A percentile compares a stretch with the other conserved stretches of the same genome.
Evolutionary conservation across 257 asterid genomes (phyloP).

Genomic region (Misopates orontium): DNA sequence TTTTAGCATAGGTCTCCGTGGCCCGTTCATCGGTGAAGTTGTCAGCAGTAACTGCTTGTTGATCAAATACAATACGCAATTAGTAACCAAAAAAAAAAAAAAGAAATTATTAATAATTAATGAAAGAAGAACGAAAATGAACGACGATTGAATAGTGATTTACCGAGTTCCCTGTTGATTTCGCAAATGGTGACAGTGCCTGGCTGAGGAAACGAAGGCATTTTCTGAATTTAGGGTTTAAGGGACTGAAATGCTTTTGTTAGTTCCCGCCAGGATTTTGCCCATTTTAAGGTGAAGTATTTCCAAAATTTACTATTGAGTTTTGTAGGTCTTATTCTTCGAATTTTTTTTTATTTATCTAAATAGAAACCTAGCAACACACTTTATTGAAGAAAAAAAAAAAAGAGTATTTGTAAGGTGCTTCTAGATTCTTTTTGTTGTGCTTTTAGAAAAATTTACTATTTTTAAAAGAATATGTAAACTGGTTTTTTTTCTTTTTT

Average conservation of each 20-base stretch:
- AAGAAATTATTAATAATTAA: neutral
- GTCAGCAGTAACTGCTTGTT: constrained; percentile 73
- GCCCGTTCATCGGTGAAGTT: constrained; percentile 74
- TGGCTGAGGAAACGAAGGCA: constrained; percentile 87
- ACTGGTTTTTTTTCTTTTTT: too few relatives aligned
- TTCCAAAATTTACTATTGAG: too few relatives aligned
- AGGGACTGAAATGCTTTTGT: constrained; percentile 11
- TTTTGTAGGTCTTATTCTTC: too few relatives aligned
- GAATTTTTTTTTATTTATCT: too few relatives aligned
- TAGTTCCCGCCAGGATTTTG: constrained; percentile 37
- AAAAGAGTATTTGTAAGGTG: too few relatives aligned
- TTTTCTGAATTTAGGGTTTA: constrained; percentile 45
- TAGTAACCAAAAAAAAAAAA: neutral
- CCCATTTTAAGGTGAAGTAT: too few relatives aligned
- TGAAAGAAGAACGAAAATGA: neutral
- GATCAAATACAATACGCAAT: neutral
- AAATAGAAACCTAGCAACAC: too few relatives aligned
- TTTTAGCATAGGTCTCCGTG: constrained; percentile 68
- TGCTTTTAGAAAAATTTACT: too few relatives aligned
- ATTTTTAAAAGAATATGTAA: too few relatives aligned
- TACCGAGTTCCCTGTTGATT: constrained; percentile 82
- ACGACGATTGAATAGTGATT: neutral
- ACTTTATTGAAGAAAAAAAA: too few relatives aligned
- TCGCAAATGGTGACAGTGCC: constrained; percentile 89
- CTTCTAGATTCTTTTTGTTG: too few relatives aligned